Conservation (phyloP, 306 rosid species). For the Hylodesmum podocarpum region DNA sequence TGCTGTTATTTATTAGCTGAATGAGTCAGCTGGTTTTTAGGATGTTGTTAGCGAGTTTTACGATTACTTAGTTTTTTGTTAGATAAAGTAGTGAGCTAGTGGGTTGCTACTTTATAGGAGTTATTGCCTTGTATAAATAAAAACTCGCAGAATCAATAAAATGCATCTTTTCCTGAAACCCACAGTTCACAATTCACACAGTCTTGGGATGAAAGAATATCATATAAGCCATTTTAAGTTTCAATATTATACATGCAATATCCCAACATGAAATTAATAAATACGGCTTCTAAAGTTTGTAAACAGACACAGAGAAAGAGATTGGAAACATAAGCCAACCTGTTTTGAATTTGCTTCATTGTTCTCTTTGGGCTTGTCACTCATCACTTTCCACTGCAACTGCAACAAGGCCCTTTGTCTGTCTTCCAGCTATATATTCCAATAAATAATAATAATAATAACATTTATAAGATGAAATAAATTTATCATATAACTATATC, state of each 20-base stretch:
- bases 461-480: background rate
- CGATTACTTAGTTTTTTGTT: too few relatives aligned
- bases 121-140: too few relatives aligned
- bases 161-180: too few relatives aligned
- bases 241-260: background rate
- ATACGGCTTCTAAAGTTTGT: conserved; percentile 25
- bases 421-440: conserved; percentile 69
- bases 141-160: too few relatives aligned
- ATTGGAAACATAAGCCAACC: conserved; percentile 44
- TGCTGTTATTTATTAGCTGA: too few relatives aligned
- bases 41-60: too few relatives aligned
- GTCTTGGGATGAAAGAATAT: background rate
- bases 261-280: conserved; percentile 8
- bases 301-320: background rate
- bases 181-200: background rate
- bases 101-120: too few relatives aligned
- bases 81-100: too few relatives aligned
- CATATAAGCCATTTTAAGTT: conserved; percentile 12
- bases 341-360: conserved; percentile 85
- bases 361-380: conserved; percentile 81
- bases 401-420: conserved; percentile 92
- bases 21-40: too few relatives aligned
- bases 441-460: background rate
- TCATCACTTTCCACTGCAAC: conserved; percentile 97
- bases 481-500: conserved; percentile 25